Conservation (phyloP, 352 stramenopile species). For the Bremia lactucae region DNA sequence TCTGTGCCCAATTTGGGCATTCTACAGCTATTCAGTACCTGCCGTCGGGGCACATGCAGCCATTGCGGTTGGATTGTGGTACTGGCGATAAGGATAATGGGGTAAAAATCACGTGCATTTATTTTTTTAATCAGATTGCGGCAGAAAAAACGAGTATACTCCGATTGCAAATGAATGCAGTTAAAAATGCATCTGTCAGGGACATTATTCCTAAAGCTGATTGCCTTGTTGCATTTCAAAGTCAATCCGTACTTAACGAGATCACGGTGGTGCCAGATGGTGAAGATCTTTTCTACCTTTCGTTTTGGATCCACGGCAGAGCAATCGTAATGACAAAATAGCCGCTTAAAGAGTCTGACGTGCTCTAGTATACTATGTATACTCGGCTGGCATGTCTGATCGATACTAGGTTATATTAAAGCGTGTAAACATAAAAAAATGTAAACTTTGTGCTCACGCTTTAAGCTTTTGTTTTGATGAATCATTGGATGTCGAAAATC, state of each 20-base stretch:
- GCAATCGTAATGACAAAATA: too few relatives aligned
- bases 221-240: conserved; percentile 59
- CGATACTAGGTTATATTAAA: too few relatives aligned
- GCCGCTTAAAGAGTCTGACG: too few relatives aligned
- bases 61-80: conserved; percentile 57
- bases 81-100: conserved; percentile 60
- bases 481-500: too few relatives aligned
- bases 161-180: conserved; percentile 23
- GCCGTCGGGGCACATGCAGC: conserved; percentile 30
- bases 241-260: conserved; percentile 56
- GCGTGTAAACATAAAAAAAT: too few relatives aligned
- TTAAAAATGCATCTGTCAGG: conserved; percentile 22
- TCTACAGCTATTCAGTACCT: conserved; percentile 48
- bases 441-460: too few relatives aligned
- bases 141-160: conserved; percentile 16
- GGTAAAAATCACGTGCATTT: conserved; percentile 67
- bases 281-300: conserved; percentile 45
- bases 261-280: conserved; percentile 28
- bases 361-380: too few relatives aligned
- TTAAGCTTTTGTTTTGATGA: too few relatives aligned
- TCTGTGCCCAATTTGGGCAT: conserved; percentile 65
- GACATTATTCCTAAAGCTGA: conserved; percentile 26
- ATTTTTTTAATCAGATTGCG: conserved; percentile 38
- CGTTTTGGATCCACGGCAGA: conserved; percentile 84
- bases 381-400: too few relatives aligned